Conservation (phyloP, 179 eudicot species). For the Camellia oleifera region DNA sequence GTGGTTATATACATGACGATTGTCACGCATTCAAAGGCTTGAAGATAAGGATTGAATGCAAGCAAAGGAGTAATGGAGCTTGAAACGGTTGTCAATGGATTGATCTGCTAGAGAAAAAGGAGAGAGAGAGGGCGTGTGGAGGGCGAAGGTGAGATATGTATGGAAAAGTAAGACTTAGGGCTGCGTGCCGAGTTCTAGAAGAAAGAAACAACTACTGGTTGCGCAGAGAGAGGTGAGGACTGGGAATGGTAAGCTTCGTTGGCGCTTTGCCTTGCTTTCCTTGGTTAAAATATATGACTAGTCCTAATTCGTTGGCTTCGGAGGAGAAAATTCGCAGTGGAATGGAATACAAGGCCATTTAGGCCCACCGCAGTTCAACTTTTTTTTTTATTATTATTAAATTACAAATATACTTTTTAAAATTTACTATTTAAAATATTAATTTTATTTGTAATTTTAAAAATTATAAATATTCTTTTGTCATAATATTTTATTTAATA, state of each 20-base stretch:
- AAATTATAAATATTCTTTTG: too few relatives aligned
- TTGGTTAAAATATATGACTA: too few relatives aligned
- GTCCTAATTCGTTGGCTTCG: too few relatives aligned
- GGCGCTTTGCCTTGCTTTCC: neutral
- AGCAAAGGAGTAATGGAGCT: constrained; percentile 12
- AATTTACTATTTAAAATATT: too few relatives aligned
- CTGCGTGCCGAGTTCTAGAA: constrained; percentile 23
- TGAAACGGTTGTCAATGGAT: neutral
- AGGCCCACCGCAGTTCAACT: too few relatives aligned
- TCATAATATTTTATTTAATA: too few relatives aligned
- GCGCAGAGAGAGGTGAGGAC: neutral
- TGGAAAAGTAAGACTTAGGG: constrained; percentile 4
- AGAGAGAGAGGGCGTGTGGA: constrained; percentile 26
- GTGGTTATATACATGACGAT: constrained; percentile 29
- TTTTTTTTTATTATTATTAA: too few relatives aligned
- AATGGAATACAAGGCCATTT: too few relatives aligned
- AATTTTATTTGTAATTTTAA: too few relatives aligned
- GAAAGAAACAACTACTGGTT: neutral
- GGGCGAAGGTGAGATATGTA: neutral
- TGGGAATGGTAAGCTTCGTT: neutral
- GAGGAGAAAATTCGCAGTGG: too few relatives aligned
- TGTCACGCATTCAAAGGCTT: constrained; percentile 19
- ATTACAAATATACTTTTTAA: too few relatives aligned
- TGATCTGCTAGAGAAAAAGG: neutral
- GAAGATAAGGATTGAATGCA: constrained; percentile 9